Evolutionary conservation across 768 basidiomycete genomes (phyloP), one percentile per base, ranked within the genome.

Genomic region (Termitomyces sp.): DNA sequence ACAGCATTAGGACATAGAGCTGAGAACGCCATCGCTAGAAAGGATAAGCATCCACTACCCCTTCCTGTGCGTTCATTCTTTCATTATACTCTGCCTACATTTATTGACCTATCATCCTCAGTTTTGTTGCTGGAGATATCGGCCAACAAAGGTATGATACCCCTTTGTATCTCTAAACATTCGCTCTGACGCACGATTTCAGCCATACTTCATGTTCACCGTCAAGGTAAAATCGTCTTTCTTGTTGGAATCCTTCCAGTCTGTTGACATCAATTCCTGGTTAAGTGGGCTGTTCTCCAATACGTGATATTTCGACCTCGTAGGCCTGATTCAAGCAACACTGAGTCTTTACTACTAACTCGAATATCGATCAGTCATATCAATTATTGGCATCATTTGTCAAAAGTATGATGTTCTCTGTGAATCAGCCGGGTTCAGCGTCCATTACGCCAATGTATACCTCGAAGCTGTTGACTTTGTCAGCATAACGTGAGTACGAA

Each of bases 201-300:
- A 89, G 83, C 76, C 87, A 2, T 93, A 95, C 71, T 96, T 96
- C 68, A 90, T 95, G 84, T 87, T 92, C 65, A 86, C 90, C 10
- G 71, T 92, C 67, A 92, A 91, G 76, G 91, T 87, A 7, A 10
- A 35, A 7, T 39, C 8, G 2, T 17, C 1, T 23, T 19, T 10
- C 71, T 27, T 12, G 19, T 12, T 25, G 39, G 3, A 41, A 12
- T 45, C 21, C 25, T 19, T 57, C 40, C n/a, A 51, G 30, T 57
- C 35, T 21, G 23, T 23, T 55, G 47, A 58, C 57, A 42, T 54
- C 19, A 49, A 41, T 55, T 49, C 11, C 37, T 23, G 43, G 49
- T 35, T 47, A 64, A 92, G 83, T 95, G 92, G 91, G 76, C 81
- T 40, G 93, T 96, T 7, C 72, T 97, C 57, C 94, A 97, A 80